phyloP scores from a whole-genome alignment of 2,329 filamentous ascomycete species.

The Chalaropsis ovoidea region DNA sequence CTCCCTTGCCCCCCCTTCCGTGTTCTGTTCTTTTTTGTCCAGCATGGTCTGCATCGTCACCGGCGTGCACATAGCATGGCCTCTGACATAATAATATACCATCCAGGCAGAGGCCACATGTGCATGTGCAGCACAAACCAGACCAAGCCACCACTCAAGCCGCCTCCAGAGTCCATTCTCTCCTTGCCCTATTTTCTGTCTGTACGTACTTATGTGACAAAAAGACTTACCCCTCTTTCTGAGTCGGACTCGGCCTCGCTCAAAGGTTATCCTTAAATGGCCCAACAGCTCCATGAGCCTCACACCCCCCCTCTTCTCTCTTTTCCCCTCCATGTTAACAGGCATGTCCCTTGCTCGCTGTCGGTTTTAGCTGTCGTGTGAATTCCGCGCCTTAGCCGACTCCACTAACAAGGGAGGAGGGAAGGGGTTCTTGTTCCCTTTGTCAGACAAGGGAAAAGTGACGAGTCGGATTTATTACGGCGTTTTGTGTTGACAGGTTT shows the following conservation, averaged over 20 bases:
- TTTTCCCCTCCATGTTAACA: background rate
- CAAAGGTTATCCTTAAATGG: conserved; percentile 6
- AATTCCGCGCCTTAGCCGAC: conserved; percentile 9
- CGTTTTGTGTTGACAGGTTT: background rate
- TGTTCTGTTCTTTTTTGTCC: background rate
- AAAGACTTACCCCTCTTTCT: conserved; percentile 14
- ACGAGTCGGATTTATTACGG: background rate
- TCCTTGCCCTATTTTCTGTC: background rate
- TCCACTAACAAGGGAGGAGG: conserved; percentile 7
- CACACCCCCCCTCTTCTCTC: background rate
- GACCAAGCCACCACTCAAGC: background rate
- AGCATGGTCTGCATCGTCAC: background rate
- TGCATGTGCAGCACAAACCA: background rate
- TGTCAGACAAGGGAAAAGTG: background rate
- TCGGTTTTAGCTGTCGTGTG: background rate
- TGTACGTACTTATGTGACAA: background rate
- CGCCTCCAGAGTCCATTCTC: background rate
- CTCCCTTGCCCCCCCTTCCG: background rate
- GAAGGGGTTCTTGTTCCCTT: conserved; percentile 1
- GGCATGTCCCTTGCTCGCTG: background rate
- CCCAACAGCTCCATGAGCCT: background rate
- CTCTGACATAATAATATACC: background rate
- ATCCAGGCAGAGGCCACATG: background rate
- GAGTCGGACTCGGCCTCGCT: background rate
- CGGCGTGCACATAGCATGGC: background rate